Evolutionary conservation across 371 early-diverging fungal genomes (phyloP).

Genomic region (Apophysomyces sp.): DNA sequence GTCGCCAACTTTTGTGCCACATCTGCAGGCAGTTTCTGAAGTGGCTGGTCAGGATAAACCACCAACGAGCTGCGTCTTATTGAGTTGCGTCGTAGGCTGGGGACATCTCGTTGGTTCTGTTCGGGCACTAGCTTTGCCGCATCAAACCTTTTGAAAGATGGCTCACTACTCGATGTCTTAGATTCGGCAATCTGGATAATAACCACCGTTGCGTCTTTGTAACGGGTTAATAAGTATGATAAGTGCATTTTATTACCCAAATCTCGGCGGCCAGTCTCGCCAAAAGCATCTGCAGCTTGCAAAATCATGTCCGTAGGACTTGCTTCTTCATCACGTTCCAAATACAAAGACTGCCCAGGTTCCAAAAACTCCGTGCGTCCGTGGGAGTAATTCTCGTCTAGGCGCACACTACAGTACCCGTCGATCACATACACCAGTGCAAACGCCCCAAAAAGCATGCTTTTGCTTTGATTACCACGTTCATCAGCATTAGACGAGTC

Average conservation of each 20-base stretch:
- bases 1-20: not conserved
- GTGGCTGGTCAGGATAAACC: conserved; percentile 49
- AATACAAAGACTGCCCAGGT: conserved; percentile 47
- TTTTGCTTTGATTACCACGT: conserved; percentile 31
- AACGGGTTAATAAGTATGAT: not conserved
- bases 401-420: conserved; percentile 38
- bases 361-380: conserved; percentile 19
- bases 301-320: conserved; percentile 49
- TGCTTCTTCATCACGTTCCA: conserved; percentile 57
- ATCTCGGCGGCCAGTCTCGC: conserved; percentile 5
- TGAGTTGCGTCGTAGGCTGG: conserved; percentile 3
- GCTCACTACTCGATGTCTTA: not conserved
- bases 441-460: conserved; percentile 49
- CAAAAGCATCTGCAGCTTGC: conserved; percentile 9
- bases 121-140: not conserved
- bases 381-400: conserved; percentile 33
- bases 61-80: conserved; percentile 40
- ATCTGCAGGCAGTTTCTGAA: not conserved
- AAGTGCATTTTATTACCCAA: conserved; percentile 1
- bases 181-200: conserved; percentile 4
- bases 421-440: conserved; percentile 56
- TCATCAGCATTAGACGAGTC: conserved; percentile 16
- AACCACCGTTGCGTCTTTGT: conserved; percentile 2
- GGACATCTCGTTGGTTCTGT: not conserved
- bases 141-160: not conserved